A percentile compares a stretch with the other conserved stretches of the same genome.
These are phyloP conservation scores for Vickermania spadyakhi DNA, from an alignment of 208 protist species.

Conservation along the genomic window DNA sequence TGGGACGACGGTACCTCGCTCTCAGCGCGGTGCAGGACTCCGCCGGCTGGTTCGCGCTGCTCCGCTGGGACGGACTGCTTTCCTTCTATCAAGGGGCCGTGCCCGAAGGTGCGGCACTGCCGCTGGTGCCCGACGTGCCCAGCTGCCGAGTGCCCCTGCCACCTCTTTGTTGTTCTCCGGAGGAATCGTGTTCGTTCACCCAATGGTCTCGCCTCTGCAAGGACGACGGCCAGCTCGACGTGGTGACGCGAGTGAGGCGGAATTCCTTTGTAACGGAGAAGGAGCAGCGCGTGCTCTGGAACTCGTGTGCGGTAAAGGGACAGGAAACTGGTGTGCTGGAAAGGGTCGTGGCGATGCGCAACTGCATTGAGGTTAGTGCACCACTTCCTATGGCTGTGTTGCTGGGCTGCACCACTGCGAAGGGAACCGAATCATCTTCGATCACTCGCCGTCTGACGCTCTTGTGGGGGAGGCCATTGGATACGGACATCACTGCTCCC, in stretches of 20 bases:
- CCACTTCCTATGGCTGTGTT: slow-evolving; percentile 32
- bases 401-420: slow-evolving; percentile 31
- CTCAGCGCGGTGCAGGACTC: slow-evolving; percentile 58
- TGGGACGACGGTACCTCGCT: slow-evolving; percentile 25
- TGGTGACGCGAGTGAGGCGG: slow-evolving; percentile 32
- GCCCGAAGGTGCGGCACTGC: slow-evolving; percentile 8
- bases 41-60: slow-evolving; percentile 26
- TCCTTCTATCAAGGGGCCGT: slow-evolving; percentile 37
- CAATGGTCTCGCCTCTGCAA: slow-evolving; percentile 14
- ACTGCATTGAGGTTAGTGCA: slow-evolving; percentile 25
- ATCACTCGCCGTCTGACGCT: not conserved
- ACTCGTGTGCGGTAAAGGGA: not conserved
- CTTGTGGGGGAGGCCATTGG: not conserved
- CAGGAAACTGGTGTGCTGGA: slow-evolving; percentile 2
- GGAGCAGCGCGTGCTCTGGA: not conserved
- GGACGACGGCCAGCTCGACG: slow-evolving; percentile 22
- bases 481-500: no score
- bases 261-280: slow-evolving; percentile 22
- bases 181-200: not conserved
- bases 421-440: not conserved
- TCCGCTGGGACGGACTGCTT: slow-evolving; percentile 56
- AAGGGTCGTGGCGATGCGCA: slow-evolving; percentile 30
- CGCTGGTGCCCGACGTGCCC: not conserved
- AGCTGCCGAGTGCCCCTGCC: not conserved
- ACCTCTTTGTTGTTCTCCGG: not conserved